These are phyloP conservation scores for Comarum palustre DNA, from an alignment of 306 rosid species.

Conservation along the genomic window DNA sequence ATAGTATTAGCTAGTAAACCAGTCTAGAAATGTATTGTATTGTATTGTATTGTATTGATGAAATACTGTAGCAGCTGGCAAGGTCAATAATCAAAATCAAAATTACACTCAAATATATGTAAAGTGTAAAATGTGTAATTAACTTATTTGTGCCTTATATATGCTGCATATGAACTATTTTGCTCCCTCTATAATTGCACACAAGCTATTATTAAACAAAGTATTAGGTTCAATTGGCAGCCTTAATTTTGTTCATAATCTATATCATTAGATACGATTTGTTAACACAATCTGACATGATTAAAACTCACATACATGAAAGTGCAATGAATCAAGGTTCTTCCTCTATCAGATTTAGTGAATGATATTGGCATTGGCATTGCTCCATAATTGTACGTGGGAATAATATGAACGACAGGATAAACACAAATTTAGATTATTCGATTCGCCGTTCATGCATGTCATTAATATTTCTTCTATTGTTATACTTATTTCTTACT, in stretches of 20 bases:
- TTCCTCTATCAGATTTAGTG: conserved; percentile 12
- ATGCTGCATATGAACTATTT: background rate
- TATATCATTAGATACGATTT: conserved; percentile 3
- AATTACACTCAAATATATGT: no score
- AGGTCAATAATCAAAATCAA: background rate
- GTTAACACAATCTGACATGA: conserved; percentile 18
- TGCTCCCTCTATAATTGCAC: background rate
- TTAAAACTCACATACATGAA: background rate
- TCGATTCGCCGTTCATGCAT: background rate
- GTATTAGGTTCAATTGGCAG: background rate
- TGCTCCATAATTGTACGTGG: background rate
- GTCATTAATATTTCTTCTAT: background rate
- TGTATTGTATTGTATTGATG: background rate
- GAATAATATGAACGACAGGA: background rate
- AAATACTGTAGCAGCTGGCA: background rate
- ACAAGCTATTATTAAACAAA: background rate
- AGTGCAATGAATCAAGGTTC: background rate
- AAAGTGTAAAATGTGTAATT: no score
- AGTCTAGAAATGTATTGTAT: background rate
- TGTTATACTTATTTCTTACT: no score
- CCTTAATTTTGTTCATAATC: conserved; percentile 5
- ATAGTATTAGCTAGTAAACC: background rate
- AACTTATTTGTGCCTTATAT: background rate
- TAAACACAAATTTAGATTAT: background rate
- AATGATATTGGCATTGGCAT: conserved; percentile 2